Base-by-base conservation (phyloP, 2,329 filamentous ascomycete species). In the Mycosphaerella sp. region DNA sequence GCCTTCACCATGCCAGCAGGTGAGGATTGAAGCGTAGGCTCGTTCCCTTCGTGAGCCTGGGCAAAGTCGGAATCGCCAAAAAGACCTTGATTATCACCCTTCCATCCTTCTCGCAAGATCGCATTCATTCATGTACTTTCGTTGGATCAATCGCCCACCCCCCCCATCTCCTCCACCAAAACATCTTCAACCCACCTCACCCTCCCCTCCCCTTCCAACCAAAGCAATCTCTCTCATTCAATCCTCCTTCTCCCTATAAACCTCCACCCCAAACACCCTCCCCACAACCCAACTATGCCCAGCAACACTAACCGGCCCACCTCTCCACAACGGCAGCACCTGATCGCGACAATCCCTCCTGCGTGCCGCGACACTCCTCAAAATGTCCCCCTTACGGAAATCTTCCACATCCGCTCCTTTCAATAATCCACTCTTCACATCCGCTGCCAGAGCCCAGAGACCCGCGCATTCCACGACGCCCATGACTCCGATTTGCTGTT, bases 291-390 rank as follows among this genome's bases (percentile, higher is more conserved):
- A 68, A 25, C 56, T 60, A 59, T 68, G 66, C 12, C 63, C 66
- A 28, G 51, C 57, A 18, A 65, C 62, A 47, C 45, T 55, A 32
- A 69, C 62, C 49, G 67, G 66, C 18, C 67, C 67, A 21, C 67
- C 67, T 34, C 67, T 64, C 59, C 59, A 68, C 6, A 68, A 52
- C 28, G 67, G 67, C 59, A 69, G 43, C 8, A 69, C 66, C 55
- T 69, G 62, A 17, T 34, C 30, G 6, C 55, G 54, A 46, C 64
- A 55, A 13, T 57, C 57, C 56, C 57, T 64, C 50, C 66, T 59
- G 53, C 66, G 59, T 50, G 41, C 47, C 45, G 62, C 64, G 27
- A 68, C 39, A 35, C 49, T 50, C 49, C 59, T 56, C 44, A 68
- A 62, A 37, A 68, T 35, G 40, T 56, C 62, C 5, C 67, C 67